Percentiles rank a stretch among this genome's conserved stretches.
Evolutionary conservation across 331 rosid genomes (phyloP).

Genomic region (Malus hybrid): DNA sequence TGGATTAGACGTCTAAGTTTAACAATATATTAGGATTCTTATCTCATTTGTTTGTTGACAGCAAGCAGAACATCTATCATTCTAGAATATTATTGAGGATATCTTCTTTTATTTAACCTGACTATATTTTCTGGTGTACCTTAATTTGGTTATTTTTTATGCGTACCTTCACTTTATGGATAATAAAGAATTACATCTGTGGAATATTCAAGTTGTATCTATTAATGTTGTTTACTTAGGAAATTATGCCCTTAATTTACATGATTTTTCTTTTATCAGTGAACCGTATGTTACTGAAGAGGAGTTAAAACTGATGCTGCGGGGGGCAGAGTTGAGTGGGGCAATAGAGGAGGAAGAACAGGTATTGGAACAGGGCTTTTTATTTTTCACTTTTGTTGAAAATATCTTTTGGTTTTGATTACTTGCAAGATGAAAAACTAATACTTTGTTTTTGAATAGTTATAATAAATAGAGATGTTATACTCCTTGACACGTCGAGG

Average conservation of each 20-base stretch:
- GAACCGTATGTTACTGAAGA: constrained; percentile 99
- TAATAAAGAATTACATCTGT: background rate
- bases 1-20: background rate
- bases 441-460: background rate
- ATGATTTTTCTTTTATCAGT: constrained; percentile 34
- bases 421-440: background rate
- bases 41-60: background rate
- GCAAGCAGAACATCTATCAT: background rate
- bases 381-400: background rate
- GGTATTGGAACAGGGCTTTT: constrained; percentile 33
- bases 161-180: background rate
- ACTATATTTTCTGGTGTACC: background rate
- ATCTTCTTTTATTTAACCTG: background rate
- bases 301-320: constrained; percentile 87
- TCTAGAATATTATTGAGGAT: background rate
- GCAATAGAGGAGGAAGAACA: constrained; percentile 99
- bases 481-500: background rate
- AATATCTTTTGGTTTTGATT: background rate
- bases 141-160: no score
- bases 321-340: constrained; percentile 99
- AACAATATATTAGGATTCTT: background rate
- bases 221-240: background rate
- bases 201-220: background rate
- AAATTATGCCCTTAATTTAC: constrained; percentile 7
- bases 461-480: no score